Base-by-base conservation (phyloP, 1,284 basidiomycete genomes). In the Ceratorhiza oryzae-sativae region DNA sequence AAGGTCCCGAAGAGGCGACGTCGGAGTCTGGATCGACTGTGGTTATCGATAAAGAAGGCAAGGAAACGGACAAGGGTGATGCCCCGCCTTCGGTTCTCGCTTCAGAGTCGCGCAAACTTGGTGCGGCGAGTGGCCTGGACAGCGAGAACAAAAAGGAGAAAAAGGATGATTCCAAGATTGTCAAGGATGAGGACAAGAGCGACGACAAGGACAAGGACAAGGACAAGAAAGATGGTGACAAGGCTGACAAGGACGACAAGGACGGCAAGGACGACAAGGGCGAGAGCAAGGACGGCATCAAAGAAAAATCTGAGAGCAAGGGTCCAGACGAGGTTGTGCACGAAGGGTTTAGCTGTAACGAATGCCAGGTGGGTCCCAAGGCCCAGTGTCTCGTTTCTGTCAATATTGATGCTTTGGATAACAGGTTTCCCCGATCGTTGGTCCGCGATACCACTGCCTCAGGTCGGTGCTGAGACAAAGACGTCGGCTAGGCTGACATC, bases 381-480 rank as follows among this genome's bases (percentile, higher is more conserved):
- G n/a, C n/a, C n/a, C n/a, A n/a, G n/a, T n/a, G n/a, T n/a, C n/a
- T n/a, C n/a, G n/a, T n/a, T n/a, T n/a, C n/a, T n/a, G n/a, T n/a
- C n/a, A n/a, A n/a, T n/a, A n/a, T n/a, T n/a, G n/a, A n/a, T n/a
- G n/a, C n/a, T n/a, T 49, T 42, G 55, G 34, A 30, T 51, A 5
- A 18, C 39, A 62, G 46, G 8, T 13, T 2, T 65, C 48, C 5
- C 73, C 71, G 20, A 75, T 74, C 23, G 55, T 63, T 15, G 74
- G 74, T 12, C 53, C 59, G 6, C 59, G 70, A 25, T 74, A 72
- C 63, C 61, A 70, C 23, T 75, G 74, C 49, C 34, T 72, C 13
- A 58, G 55, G 72, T 73, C 55, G 45, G 72, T 30, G 10, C 15
- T 1, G 15, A 9, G 5, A 8, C 32, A 2, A 9, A n/a, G 23